Evolutionary conservation across 192 early-diverging fungal genomes (phyloP), one percentile per base, ranked within the genome.

Genomic region (Mortierella hygrophila): DNA sequence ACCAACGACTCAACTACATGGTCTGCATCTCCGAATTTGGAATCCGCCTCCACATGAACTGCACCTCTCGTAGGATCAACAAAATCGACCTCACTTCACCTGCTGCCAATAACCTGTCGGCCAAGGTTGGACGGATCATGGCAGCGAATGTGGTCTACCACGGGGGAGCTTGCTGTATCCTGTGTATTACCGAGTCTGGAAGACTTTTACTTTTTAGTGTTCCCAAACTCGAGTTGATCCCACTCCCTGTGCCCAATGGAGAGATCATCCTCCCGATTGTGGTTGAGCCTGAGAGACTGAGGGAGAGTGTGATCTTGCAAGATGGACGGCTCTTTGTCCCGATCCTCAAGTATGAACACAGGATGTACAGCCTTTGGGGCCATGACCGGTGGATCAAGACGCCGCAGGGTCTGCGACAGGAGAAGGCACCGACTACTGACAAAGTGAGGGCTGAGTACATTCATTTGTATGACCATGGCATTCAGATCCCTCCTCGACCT

Each of bases 361-460:
- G 83, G 15, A 76, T 85, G 83, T 85, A 85, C n/a, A 80, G 83
- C 74, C 78, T 85, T 38, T 85, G 83, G 83, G 83, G 83, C 0
- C 83, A 85, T 55, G 83, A 85, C 47, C 78, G 78, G 54, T 85
- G 82, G 82, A 68, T 85, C 44, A 75, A 68, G 23, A 85, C 57
- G 29, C 32, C 74, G 15, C 37, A 63, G 35, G 78, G 78, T 13
- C 37, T 70, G 69, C n/a, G 38, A 6, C 78, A 85, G 44, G 78
- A 85, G 21, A 49, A 37, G 40, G 57, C 55, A 10, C 70, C 69
- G 32, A 54, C 73, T 1, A 47, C 73, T 4, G 68, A 70, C 40
- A 71, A 40, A n/a, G 77, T 32, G 21, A 37, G 18, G 18, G n/a
- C 68, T 10, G 40, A 44, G n/a, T 80, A 71, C 29, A 26, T 85